Base-by-base conservation (phyloP, 805 yeast species). In the Yamadazyma philogaea region DNA sequence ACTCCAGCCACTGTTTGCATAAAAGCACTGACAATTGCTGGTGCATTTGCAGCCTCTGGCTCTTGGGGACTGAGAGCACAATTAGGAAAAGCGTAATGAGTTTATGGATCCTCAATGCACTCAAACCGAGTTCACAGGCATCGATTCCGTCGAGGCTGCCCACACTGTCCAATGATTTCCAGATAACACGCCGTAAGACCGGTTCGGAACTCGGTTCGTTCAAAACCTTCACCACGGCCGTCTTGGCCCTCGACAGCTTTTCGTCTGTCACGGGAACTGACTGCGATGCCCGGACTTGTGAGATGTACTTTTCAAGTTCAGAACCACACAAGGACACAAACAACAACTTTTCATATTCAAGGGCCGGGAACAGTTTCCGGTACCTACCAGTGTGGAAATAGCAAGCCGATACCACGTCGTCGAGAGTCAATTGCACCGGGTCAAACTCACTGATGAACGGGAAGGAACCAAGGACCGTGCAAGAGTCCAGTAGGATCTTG, bases 1-100 rank as follows among this genome's bases (percentile, higher is more conserved):
- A 82, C 2, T 56, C 52, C 0, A 55, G 44, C 78, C 82, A 76
- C 4, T 63, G 53, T 2, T 47, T 40, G 31, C 12, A 10, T 3
- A 64, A 57, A 35, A 52, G 54, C 2, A 51, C 46, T 1, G 48
- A 45, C 31, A 59, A 52, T 12, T 48, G 51, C 24, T 44, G 47
- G 27, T 43, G 69, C 68, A 62, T 66, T 54, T 39, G 56, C 66
- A 55, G 60, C 59, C 49, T 41, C 47, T 52, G 43, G 45, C 53
- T 27, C 42, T 42, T 40, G 44, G 52, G 44, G 5, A 70, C 50
- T 7, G 77, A 66, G 1, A 70, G 60, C 2, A 79, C 52, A 0
- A 76, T 48, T 24, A 84, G 61, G 16, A 75, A 45, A 45, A 83
- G 74, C 0, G 82, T 65, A 8, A 83, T 39, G 2, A 84, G 36